These are phyloP conservation scores for Hypoxylon perforatum DNA, from an alignment of 495 filamentous ascomycete species.

Conservation along the genomic window DNA sequence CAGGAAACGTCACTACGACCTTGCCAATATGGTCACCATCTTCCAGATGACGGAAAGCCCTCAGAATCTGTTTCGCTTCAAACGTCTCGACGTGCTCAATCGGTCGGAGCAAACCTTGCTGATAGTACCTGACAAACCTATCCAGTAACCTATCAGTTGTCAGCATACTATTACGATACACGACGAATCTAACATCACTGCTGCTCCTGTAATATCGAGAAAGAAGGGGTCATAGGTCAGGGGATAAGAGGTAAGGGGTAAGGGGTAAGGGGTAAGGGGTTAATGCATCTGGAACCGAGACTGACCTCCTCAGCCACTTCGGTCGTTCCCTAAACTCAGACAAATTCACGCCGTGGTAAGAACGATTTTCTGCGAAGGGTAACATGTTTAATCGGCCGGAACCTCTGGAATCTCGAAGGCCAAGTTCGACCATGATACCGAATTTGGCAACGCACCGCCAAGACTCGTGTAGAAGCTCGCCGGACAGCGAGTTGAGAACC, in stretches of 20 bases:
- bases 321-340: conserved; percentile 41
- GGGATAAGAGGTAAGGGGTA: too few relatives aligned
- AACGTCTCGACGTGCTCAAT: conserved; percentile 45
- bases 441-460: conserved; percentile 67
- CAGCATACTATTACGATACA: conserved; percentile 10
- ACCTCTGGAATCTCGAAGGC: conserved; percentile 50
- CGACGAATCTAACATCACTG: too few relatives aligned
- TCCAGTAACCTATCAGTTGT: conserved; percentile 26
- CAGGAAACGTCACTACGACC: conserved; percentile 60
- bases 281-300: neutral
- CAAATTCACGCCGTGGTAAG: conserved; percentile 50
- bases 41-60: conserved; percentile 58
- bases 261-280: too few relatives aligned
- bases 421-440: conserved; percentile 67
- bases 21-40: conserved; percentile 64
- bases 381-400: conserved; percentile 50
- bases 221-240: too few relatives aligned
- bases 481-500: conserved; percentile 65
- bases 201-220: too few relatives aligned
- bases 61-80: conserved; percentile 50
- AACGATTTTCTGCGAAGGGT: conserved; percentile 44
- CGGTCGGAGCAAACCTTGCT: conserved; percentile 39
- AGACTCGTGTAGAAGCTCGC: conserved; percentile 59
- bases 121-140: conserved; percentile 45
- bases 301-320: conserved; percentile 45